Percentiles rank a stretch among this genome's conserved stretches.
phyloP scores from a whole-genome alignment of 2,329 filamentous ascomycete genomes.

The Xylariales sp. region DNA sequence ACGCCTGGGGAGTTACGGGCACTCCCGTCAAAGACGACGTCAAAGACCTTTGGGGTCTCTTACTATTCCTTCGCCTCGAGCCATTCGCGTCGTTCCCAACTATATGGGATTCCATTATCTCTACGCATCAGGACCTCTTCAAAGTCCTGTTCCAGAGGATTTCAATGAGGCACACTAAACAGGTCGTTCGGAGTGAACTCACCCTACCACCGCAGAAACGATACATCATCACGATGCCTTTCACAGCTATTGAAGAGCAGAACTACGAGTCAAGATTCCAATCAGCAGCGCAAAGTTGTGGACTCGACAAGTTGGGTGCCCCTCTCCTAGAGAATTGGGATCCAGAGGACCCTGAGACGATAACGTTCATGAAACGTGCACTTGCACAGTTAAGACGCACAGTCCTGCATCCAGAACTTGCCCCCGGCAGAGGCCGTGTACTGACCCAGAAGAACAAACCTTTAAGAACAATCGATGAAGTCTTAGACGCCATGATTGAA shows the following conservation, averaged over 20 bases:
- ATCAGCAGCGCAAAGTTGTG: conserved; percentile 68
- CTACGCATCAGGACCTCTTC: conserved; percentile 60
- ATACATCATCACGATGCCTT: conserved; percentile 83
- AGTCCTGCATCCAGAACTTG: conserved; percentile 81
- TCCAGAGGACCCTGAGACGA: conserved; percentile 47
- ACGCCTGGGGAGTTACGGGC: conserved; percentile 89
- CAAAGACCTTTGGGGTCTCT: conserved; percentile 70
- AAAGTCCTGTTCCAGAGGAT: conserved; percentile 65
- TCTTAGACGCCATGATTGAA: conserved; percentile 88
- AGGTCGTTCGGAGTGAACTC: conserved; percentile 73
- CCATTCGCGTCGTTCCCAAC: conserved; percentile 64
- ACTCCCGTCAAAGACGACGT: conserved; percentile 83
- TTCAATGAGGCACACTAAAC: conserved; percentile 82
- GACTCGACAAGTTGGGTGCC: conserved; percentile 58
- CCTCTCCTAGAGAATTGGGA: conserved; percentile 62
- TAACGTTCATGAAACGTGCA: conserved; percentile 76
- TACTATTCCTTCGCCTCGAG: conserved; percentile 76
- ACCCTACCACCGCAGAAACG: conserved; percentile 77
- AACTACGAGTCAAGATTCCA: conserved; percentile 75
- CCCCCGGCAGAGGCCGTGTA: conserved; percentile 58
- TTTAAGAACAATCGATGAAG: conserved; percentile 78
- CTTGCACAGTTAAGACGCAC: conserved; percentile 75
- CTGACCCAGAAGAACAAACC: conserved; percentile 61
- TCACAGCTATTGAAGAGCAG: conserved; percentile 86
- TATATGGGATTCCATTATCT: conserved; percentile 65